A percentile compares a stretch with the other conserved stretches of the same genome.
Conservation (phyloP, 495 filamentous ascomycete species). For the Penicillium nucicola region DNA sequence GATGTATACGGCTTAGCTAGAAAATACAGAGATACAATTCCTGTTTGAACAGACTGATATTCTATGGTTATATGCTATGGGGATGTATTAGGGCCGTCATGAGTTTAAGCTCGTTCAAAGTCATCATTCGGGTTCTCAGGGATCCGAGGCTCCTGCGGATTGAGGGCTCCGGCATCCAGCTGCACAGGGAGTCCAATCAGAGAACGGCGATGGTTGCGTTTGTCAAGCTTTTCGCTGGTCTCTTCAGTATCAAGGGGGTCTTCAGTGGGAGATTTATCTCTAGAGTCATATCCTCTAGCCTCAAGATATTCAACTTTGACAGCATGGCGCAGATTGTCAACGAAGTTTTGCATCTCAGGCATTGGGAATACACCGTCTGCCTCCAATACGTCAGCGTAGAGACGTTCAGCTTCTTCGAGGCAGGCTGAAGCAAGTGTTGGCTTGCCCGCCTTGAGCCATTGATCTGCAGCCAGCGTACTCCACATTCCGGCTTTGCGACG, state of each 20-base stretch:
- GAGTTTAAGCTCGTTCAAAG: constrained; percentile 47
- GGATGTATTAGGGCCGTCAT: constrained; percentile 18
- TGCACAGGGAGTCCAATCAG: constrained; percentile 35
- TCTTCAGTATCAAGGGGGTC: constrained; percentile 50
- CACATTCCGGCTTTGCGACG: constrained; percentile 85
- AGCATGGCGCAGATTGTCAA: constrained; percentile 58
- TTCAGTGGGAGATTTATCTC: constrained; percentile 29
- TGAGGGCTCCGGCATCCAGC: constrained; percentile 34
- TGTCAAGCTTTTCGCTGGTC: constrained; percentile 55
- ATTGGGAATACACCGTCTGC: constrained; percentile 53
- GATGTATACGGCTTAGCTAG: neutral
- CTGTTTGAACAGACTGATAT: constrained; percentile 4
- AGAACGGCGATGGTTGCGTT: constrained; percentile 40
- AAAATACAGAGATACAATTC: neutral
- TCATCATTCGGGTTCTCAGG: constrained; percentile 39
- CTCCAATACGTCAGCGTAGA: constrained; percentile 62
- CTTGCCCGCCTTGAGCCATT: constrained; percentile 73
- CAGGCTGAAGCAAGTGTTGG: constrained; percentile 66
- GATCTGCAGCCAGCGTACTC: constrained; percentile 77
- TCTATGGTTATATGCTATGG: constrained; percentile 25
- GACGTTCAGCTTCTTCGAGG: constrained; percentile 64
- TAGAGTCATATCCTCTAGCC: constrained; percentile 32
- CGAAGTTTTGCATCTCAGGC: constrained; percentile 56
- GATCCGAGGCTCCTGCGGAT: constrained; percentile 25
- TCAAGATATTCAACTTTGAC: constrained; percentile 52